phyloP scores from a whole-genome alignment of 345 rosid species.

The Brassica rapa region DNA sequence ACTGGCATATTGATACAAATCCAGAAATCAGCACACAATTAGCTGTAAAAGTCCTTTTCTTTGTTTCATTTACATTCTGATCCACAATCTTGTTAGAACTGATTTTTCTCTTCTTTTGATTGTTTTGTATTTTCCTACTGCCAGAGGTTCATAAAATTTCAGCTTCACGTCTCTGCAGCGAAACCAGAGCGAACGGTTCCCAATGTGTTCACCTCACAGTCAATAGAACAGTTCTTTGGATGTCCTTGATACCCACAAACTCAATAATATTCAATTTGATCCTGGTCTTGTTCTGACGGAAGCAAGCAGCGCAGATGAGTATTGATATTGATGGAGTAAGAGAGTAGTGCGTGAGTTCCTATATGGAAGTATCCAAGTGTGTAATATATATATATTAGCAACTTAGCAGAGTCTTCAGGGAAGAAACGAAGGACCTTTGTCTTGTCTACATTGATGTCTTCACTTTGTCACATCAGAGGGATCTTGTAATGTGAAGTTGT shows the following conservation, averaged over 20 bases:
- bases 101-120: not conserved
- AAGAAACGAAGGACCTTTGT: not conserved
- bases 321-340: slow-evolving; percentile 13
- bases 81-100: not conserved
- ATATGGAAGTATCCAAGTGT: slow-evolving; percentile 25
- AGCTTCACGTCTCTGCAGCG: slow-evolving; percentile 68
- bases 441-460: not conserved
- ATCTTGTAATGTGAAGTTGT: slow-evolving; percentile 12
- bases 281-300: not conserved
- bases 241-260: slow-evolving; percentile 37
- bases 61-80: not conserved
- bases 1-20: slow-evolving; percentile 94
- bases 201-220: slow-evolving; percentile 72
- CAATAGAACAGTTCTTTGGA: slow-evolving; percentile 88
- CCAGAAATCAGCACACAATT: slow-evolving; percentile 74
- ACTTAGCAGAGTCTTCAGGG: slow-evolving; percentile 10
- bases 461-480: not conserved
- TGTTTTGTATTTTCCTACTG: not conserved
- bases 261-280: not conserved
- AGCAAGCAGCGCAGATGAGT: not conserved
- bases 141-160: slow-evolving; percentile 96
- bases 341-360: not conserved
- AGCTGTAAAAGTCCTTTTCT: slow-evolving; percentile 57
- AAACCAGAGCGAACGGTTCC: slow-evolving; percentile 64
- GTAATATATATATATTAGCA: slow-evolving; percentile 30